phyloP scores from a whole-genome alignment of 108 stramenopile species.

The Cyclotella atomus region DNA sequence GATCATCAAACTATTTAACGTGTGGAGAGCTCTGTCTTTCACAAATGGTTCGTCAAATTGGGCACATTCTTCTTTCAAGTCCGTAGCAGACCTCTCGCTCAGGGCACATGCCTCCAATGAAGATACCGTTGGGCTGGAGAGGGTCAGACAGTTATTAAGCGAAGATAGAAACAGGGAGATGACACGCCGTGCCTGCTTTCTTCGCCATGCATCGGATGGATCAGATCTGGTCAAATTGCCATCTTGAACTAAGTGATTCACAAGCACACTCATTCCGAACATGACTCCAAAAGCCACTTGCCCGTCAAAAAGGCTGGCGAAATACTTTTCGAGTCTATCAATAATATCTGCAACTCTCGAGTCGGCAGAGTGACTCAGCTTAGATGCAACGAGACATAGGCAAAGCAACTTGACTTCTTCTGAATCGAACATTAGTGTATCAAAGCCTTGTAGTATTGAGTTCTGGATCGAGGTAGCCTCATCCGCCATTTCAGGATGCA shows the following conservation, averaged over 20 bases:
- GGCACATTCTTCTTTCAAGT: slow-evolving; percentile 36
- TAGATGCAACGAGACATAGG: slow-evolving; percentile 37
- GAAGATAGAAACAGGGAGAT: slow-evolving; percentile 47
- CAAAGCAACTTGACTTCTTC: slow-evolving; percentile 33
- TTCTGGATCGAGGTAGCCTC: slow-evolving; percentile 15
- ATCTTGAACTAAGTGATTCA: slow-evolving; percentile 26
- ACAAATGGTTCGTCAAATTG: slow-evolving; percentile 14
- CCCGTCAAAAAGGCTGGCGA: slow-evolving; percentile 31
- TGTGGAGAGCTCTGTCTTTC: slow-evolving; percentile 26
- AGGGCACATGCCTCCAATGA: slow-evolving; percentile 47
- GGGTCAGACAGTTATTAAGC: slow-evolving; percentile 43
- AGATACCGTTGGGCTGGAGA: slow-evolving; percentile 19
- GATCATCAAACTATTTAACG: slow-evolving; percentile 54
- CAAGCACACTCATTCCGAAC: slow-evolving; percentile 67
- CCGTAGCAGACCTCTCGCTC: slow-evolving; percentile 31
- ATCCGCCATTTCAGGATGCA: slow-evolving; percentile 8
- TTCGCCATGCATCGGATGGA: slow-evolving; percentile 21
- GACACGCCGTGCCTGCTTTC: not conserved
- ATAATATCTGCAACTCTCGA: slow-evolving; percentile 50
- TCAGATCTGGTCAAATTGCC: slow-evolving; percentile 12
- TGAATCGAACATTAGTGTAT: slow-evolving; percentile 33
- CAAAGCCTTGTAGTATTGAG: slow-evolving; percentile 23
- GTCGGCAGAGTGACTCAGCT: slow-evolving; percentile 32
- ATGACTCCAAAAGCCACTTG: slow-evolving; percentile 56
- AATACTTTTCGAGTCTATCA: slow-evolving; percentile 50